phyloP scores from a whole-genome alignment of 495 filamentous ascomycete species.

The Penicillium malachiteum region DNA sequence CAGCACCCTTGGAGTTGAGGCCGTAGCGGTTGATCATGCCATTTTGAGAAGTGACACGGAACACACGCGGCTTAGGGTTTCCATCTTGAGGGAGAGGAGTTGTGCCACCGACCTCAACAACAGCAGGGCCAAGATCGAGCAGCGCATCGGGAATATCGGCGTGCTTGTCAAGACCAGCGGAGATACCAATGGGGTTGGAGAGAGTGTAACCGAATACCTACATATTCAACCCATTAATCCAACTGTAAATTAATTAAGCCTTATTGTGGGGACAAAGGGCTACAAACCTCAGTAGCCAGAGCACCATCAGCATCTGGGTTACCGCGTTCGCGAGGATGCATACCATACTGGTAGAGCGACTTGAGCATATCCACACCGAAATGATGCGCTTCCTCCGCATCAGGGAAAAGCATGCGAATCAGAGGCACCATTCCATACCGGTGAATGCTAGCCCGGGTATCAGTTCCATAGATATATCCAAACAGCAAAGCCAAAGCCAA shows the following conservation, averaged over 20 bases:
- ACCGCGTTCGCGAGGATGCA: constrained; percentile 74
- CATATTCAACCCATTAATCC: constrained; percentile 3
- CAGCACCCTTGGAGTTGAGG: constrained; percentile 81
- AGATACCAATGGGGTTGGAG: constrained; percentile 84
- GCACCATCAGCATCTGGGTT: constrained; percentile 49
- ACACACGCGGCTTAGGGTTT: constrained; percentile 84
- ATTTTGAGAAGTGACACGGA: constrained; percentile 75
- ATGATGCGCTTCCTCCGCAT: constrained; percentile 91
- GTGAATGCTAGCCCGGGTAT: constrained; percentile 86
- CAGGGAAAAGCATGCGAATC: constrained; percentile 68
- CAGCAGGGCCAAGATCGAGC: constrained; percentile 73
- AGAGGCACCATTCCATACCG: constrained; percentile 74
- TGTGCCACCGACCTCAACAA: constrained; percentile 89
- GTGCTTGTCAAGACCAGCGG: constrained; percentile 91
- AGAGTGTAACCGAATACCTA: constrained; percentile 77
- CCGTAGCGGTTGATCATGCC: constrained; percentile 95
- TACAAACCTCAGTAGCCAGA: constrained; percentile 50
- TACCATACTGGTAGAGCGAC: constrained; percentile 51
- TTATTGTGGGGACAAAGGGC: neutral
- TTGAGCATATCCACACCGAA: constrained; percentile 64
- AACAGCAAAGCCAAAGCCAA: constrained; percentile 50
- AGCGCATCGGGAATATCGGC: constrained; percentile 81
- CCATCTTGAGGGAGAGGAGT: constrained; percentile 83
- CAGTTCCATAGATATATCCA: constrained; percentile 78
- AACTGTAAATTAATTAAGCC: neutral